phyloP scores from a whole-genome alignment of 139 green algal species.

The Picochlorum costavermella region DNA sequence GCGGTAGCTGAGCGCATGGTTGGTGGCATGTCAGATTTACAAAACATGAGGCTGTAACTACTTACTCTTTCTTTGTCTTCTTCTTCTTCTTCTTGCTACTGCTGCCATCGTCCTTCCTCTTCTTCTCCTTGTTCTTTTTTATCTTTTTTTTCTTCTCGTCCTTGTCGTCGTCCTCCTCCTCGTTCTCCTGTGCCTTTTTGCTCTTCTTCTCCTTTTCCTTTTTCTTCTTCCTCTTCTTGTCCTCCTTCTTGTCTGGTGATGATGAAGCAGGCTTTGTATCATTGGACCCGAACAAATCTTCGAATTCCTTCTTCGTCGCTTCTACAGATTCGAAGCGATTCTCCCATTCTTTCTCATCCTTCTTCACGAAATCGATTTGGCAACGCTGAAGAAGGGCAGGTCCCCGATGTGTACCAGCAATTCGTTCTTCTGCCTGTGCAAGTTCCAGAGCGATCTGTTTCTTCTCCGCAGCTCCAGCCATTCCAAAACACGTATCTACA shows the following conservation, averaged over 20 bases:
- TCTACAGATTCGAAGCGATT: slow-evolving; percentile 4
- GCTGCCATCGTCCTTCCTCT: background rate
- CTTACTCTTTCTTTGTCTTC: slow-evolving; percentile 7
- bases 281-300: slow-evolving; percentile 21
- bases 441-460: slow-evolving; percentile 39
- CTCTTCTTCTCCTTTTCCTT: background rate
- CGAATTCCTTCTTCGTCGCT: slow-evolving; percentile 19
- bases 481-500: slow-evolving; percentile 33
- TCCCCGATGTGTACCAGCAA: slow-evolving; percentile 17
- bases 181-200: background rate
- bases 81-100: slow-evolving; percentile 17
- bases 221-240: slow-evolving; percentile 3
- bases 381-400: slow-evolving; percentile 27
- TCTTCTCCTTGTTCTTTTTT: background rate
- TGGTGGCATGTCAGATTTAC: slow-evolving; percentile 55
- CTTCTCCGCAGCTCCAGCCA: slow-evolving; percentile 27
- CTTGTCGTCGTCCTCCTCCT: background rate
- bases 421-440: slow-evolving; percentile 24
- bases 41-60: background rate
- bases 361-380: slow-evolving; percentile 28
- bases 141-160: background rate
- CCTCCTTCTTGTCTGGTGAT: background rate
- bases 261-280: background rate
- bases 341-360: slow-evolving; percentile 15
- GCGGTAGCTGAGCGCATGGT: slow-evolving; percentile 63